Percentiles rank a stretch among this genome's conserved stretches.
These are phyloP conservation scores for Camelina neglecta DNA, from an alignment of 345 rosid genomes.

Conservation along the genomic window DNA sequence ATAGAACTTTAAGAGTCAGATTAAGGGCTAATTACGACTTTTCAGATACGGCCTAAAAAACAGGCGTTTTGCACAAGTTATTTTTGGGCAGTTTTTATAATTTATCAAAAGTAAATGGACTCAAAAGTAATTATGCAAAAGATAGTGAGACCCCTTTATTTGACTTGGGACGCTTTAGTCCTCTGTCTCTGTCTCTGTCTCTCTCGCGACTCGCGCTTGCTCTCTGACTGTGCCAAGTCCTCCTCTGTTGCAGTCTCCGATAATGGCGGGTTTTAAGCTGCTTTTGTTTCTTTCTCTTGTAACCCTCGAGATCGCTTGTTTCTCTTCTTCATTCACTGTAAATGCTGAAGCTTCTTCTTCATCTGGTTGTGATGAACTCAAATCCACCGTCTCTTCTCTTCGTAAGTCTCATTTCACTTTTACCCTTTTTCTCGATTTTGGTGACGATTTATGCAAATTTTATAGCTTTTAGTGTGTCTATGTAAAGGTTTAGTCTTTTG, in stretches of 20 bases:
- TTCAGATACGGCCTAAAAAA: not conserved
- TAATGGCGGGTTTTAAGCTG: conserved; percentile 42
- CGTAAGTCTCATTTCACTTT: conserved; percentile 37
- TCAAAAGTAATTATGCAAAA: conserved; percentile 26
- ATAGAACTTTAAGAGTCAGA: conserved; percentile 12
- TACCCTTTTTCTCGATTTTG: conserved; percentile 17
- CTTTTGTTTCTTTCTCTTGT: conserved; percentile 38
- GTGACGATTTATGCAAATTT: not conserved
- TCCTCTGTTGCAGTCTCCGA: conserved; percentile 47
- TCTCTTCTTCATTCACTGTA: conserved; percentile 15
- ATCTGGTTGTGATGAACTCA: conserved; percentile 42
- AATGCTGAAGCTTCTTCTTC: conserved; percentile 15
- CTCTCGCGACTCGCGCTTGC: conserved; percentile 14
- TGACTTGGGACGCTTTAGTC: conserved; percentile 38
- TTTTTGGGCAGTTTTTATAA: not conserved
- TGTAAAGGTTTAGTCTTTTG: conserved; percentile 8
- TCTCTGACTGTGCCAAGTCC: conserved; percentile 14
- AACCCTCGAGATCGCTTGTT: conserved; percentile 5
- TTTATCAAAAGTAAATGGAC: not conserved
- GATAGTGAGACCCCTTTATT: conserved; percentile 37
- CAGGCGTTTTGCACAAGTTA: conserved; percentile 17
- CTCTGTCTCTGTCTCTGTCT: conserved; percentile 23
- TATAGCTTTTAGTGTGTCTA: not conserved
- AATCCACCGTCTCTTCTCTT: conserved; percentile 42
- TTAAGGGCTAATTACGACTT: conserved; percentile 18